These are phyloP conservation scores for Jaltomata sinuosa DNA, from an alignment of 257 asterid species.

Conservation along the genomic window DNA sequence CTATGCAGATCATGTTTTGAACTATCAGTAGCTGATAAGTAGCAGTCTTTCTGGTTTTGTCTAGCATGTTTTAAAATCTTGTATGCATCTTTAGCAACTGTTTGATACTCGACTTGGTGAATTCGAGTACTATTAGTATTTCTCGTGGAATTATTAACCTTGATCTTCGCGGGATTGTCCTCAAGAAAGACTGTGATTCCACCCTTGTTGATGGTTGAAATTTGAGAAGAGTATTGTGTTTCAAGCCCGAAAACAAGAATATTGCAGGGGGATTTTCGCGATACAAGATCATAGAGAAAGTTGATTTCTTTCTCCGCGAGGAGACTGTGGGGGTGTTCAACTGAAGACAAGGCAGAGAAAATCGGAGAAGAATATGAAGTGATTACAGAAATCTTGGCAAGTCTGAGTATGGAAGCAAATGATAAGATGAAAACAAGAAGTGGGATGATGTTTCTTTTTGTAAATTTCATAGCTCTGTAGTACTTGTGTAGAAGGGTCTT, in stretches of 20 bases:
- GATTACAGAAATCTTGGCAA: conserved; percentile 39
- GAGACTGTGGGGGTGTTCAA: not conserved
- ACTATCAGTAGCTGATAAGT: not conserved
- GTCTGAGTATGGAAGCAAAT: conserved; percentile 46
- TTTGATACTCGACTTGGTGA: conserved; percentile 41
- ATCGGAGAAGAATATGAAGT: conserved; percentile 28
- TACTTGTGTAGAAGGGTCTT: not conserved
- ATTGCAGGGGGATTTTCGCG: conserved; percentile 52
- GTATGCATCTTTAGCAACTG: conserved; percentile 63
- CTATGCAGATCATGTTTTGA: not conserved
- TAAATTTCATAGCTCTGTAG: conserved; percentile 33
- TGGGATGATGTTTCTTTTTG: conserved; percentile 43
- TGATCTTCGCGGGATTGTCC: conserved; percentile 27
- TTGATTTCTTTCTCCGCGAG: conserved; percentile 43
- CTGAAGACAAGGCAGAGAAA: conserved; percentile 6
- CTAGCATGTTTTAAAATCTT: conserved; percentile 53
- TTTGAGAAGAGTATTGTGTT: conserved; percentile 20
- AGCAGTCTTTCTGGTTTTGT: conserved; percentile 26
- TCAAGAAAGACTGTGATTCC: conserved; percentile 60
- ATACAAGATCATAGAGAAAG: conserved; percentile 39
- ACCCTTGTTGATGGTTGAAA: conserved; percentile 40
- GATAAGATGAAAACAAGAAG: conserved; percentile 45
- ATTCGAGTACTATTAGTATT: conserved; percentile 21
- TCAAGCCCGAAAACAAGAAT: conserved; percentile 62
- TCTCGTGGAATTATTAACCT: conserved; percentile 7